phyloP scores from a whole-genome alignment of 176 grass and related monocot species.

The Avena sativa region DNA sequence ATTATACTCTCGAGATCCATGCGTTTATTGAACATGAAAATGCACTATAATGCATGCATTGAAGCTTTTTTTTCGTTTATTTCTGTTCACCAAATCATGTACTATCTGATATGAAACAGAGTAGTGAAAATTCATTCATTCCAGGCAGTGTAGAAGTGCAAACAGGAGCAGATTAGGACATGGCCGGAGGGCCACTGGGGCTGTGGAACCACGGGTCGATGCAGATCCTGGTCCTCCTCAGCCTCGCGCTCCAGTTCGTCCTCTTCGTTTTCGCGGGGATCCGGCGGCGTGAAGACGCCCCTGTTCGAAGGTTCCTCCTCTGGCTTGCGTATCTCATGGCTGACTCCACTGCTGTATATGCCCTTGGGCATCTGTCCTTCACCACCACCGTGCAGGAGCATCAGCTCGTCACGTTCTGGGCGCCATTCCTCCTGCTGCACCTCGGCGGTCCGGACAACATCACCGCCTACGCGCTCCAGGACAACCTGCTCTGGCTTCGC shows the following conservation, averaged over 20 bases:
- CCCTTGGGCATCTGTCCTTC: not conserved
- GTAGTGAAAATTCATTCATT: not conserved
- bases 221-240: not conserved
- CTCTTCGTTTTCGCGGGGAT: conserved; percentile 9
- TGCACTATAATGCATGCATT: no score
- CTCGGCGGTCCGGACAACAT: conserved; percentile 23
- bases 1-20: not conserved
- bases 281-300: not conserved
- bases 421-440: not conserved
- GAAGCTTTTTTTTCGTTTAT: not conserved
- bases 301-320: not conserved
- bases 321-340: conserved; percentile 3
- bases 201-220: not conserved
- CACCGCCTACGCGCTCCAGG: conserved; percentile 1
- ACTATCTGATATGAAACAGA: not conserved
- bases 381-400: rapidly evolving
- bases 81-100: not conserved
- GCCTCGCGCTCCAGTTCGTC: not conserved
- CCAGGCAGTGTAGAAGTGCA: not conserved
- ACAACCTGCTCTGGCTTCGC: conserved; percentile 22
- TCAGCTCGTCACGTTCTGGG: not conserved
- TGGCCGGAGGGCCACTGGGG: not conserved
- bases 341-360: not conserved
- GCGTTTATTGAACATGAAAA: not conserved
- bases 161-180: not conserved